phyloP scores from a whole-genome alignment of 2,329 filamentous ascomycete species.

The Metarhizium robertsii region DNA sequence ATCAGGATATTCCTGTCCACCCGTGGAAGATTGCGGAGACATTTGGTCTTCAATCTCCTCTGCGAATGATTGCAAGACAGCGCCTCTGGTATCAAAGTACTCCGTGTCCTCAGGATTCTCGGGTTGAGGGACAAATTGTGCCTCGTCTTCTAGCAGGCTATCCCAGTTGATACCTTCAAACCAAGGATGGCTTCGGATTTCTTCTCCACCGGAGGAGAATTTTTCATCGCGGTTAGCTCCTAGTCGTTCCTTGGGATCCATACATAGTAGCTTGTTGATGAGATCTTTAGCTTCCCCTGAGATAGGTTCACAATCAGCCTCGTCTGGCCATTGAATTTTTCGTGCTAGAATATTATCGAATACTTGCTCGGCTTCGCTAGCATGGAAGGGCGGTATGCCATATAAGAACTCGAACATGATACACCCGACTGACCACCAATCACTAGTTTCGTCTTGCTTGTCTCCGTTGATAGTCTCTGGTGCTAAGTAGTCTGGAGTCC shows the following conservation, averaged over 20 bases:
- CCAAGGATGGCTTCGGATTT: slow-evolving; percentile 86
- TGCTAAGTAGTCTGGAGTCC: slow-evolving; percentile 92
- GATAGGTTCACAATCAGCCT: slow-evolving; percentile 61
- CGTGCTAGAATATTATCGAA: slow-evolving; percentile 93
- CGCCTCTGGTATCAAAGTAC: slow-evolving; percentile 89
- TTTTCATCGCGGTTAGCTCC: slow-evolving; percentile 81
- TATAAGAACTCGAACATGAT: slow-evolving; percentile 96
- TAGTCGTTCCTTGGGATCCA: slow-evolving; percentile 71
- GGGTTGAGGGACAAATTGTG: slow-evolving; percentile 85
- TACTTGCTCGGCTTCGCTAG: slow-evolving; percentile 78
- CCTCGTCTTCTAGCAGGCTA: slow-evolving; percentile 84
- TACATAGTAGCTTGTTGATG: slow-evolving; percentile 84
- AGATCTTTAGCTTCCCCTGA: slow-evolving; percentile 87
- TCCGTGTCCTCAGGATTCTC: slow-evolving; percentile 97
- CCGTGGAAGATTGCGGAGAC: slow-evolving; percentile 60
- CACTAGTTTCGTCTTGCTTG: slow-evolving; percentile 93
- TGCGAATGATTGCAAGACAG: slow-evolving; percentile 82
- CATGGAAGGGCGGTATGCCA: slow-evolving; percentile 90
- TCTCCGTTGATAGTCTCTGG: slow-evolving; percentile 94
- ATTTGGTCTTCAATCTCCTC: slow-evolving; percentile 89
- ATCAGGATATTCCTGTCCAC: slow-evolving; percentile 71
- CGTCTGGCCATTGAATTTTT: slow-evolving; percentile 86
- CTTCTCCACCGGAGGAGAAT: slow-evolving; percentile 73
- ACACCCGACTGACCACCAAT: slow-evolving; percentile 99
- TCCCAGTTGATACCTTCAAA: slow-evolving; percentile 85